phyloP scores from a whole-genome alignment of 129 eudicot genomes.

The Helianthus annuus region HanXRQr2.0-SUNRISE NC_035440.2:6907819-6908318 shows the following conservation, averaged over 20 bases:
- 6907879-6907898: too few species aligned
- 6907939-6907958: too few species aligned
- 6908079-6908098: conserved; percentile 77
- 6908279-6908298: too few species aligned
- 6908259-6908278: too few species aligned
- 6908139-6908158: conserved; percentile 39
- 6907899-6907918: too few species aligned
- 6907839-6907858: too few species aligned
- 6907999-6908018: conserved; percentile 56
- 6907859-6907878: too few species aligned
- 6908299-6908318: too few species aligned
- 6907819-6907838: too few species aligned
- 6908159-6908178: conserved; percentile 14
- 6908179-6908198: conserved; percentile 18
- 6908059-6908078: conserved; percentile 49
- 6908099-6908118: conserved; percentile 79
- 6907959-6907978: conserved; percentile 14
- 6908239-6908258: too few species aligned
- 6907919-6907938: too few species aligned
- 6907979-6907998: conserved; percentile 44
- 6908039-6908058: conserved; percentile 46
- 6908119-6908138: conserved; percentile 74
- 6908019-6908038: conserved; percentile 77
- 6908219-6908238: too few species aligned
- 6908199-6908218: conserved; percentile 1